phyloP scores from a whole-genome alignment of 805 yeast species.

The Wickerhamomyces chaumierensis region DNA sequence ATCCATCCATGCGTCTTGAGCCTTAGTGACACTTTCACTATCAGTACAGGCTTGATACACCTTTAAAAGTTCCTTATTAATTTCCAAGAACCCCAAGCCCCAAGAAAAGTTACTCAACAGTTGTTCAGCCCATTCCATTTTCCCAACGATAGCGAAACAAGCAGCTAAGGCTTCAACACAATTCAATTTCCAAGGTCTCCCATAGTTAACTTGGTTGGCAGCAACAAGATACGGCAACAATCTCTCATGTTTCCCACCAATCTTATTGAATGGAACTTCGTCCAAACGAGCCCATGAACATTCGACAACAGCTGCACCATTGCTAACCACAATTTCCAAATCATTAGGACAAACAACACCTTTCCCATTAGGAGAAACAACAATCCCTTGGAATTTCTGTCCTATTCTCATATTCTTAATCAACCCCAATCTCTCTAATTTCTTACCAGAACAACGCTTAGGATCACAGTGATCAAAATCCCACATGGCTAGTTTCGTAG shows the following conservation, averaged over 20 bases:
- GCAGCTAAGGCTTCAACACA: conserved; percentile 98
- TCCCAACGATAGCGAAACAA: conserved; percentile 90
- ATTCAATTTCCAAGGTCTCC: conserved; percentile 89
- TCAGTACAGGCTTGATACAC: conserved; percentile 75
- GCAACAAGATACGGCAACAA: conserved; percentile 87
- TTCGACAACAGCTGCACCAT: conserved; percentile 96
- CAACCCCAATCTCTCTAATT: conserved; percentile 77
- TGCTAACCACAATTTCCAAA: conserved; percentile 55
- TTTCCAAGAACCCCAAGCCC: conserved; percentile 81
- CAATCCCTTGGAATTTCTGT: conserved; percentile 82
- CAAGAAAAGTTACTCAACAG: conserved; percentile 76
- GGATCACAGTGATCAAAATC: conserved; percentile 99
- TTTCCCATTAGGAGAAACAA: conserved; percentile 89
- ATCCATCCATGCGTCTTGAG: conserved; percentile 67
- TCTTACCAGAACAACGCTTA: conserved; percentile 92
- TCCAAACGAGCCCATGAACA: conserved; percentile 98
- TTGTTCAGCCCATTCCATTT: conserved; percentile 75
- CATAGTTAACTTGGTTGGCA: conserved; percentile 95
- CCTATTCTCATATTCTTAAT: conserved; percentile 79
- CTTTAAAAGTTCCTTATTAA: conserved; percentile 69
- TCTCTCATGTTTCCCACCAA: conserved; percentile 85
- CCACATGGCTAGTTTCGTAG: conserved; percentile 94
- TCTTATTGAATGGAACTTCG: conserved; percentile 87
- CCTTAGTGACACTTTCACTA: conserved; percentile 55
- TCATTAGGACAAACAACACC: conserved; percentile 87